phyloP scores from a whole-genome alignment of 2,329 filamentous ascomycete genomes.

The Ophiostoma sp. region DNA sequence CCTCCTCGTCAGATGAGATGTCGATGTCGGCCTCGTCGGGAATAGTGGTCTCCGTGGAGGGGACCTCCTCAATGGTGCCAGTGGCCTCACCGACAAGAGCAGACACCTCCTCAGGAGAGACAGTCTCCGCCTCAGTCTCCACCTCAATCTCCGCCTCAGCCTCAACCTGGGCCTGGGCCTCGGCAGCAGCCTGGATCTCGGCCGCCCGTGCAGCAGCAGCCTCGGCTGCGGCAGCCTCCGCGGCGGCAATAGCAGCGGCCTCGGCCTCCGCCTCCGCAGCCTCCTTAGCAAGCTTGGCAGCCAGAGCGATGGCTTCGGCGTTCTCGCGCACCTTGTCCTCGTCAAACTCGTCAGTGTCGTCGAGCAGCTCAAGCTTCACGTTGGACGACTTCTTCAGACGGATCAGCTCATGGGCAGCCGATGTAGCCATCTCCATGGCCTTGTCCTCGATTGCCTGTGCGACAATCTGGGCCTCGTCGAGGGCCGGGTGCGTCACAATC shows the following conservation, averaged over 20 bases:
- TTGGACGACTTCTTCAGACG: conserved; percentile 75
- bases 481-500: conserved; percentile 65
- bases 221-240: conserved; percentile 5
- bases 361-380: conserved; percentile 74
- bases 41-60: conserved; percentile 26
- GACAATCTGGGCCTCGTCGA: conserved; percentile 62
- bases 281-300: conserved; percentile 28
- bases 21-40: conserved; percentile 25
- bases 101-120: conserved; percentile 34
- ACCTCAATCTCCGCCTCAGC: not conserved
- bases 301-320: conserved; percentile 45
- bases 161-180: not conserved
- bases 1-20: conserved; percentile 5
- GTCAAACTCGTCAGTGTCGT: conserved; percentile 74
- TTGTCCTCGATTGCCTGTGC: conserved; percentile 58
- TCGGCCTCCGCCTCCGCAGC: conserved; percentile 24
- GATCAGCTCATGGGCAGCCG: conserved; percentile 72
- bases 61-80: conserved; percentile 15
- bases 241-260: conserved; percentile 11
- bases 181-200: conserved; percentile 13
- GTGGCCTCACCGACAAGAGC: conserved; percentile 31
- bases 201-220: conserved; percentile 9
- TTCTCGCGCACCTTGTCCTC: conserved; percentile 48
- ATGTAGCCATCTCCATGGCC: conserved; percentile 74
- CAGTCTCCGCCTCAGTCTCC: conserved; percentile 13